Evolutionary conservation across 75 land plant genomes (phyloP).

Genomic region (Larix kaempferi): DNA sequence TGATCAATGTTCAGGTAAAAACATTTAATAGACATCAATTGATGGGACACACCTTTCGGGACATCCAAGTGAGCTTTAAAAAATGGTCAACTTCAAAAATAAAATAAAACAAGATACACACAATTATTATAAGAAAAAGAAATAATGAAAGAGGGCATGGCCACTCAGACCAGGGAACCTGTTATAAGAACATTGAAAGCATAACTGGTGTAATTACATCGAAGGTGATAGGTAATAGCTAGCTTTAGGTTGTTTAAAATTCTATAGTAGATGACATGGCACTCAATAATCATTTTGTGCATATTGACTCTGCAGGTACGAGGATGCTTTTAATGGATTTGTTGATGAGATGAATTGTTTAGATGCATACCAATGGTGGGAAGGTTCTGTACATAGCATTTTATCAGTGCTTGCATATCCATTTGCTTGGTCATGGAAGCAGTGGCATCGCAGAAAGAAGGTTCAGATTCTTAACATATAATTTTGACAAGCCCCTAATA

Average conservation of each 20-base stretch:
- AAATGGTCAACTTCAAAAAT: not conserved
- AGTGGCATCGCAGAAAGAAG: no score
- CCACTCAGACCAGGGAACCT: not conserved
- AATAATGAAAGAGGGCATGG: not conserved
- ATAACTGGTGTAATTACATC: not conserved
- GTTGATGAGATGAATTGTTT: no score
- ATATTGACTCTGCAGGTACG: slow-evolving; percentile 9
- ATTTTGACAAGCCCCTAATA: no score
- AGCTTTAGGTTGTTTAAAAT: not conserved
- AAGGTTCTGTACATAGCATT: no score
- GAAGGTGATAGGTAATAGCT: not conserved
- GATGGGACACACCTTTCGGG: no score
- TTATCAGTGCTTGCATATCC: no score
- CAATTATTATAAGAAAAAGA: not conserved
- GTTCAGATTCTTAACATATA: no score
- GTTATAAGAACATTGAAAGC: not conserved
- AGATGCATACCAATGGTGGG: no score
- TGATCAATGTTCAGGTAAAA: not conserved
- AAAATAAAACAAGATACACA: not conserved
- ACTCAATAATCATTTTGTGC: not conserved
- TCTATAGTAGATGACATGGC: not conserved
- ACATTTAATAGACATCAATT: not conserved
- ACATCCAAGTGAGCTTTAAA: not conserved
- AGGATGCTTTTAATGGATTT: no score
- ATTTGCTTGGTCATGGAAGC: no score